Base-by-base conservation (phyloP, 305 asterid genomes). In the Fraxinus greggii region DNA sequence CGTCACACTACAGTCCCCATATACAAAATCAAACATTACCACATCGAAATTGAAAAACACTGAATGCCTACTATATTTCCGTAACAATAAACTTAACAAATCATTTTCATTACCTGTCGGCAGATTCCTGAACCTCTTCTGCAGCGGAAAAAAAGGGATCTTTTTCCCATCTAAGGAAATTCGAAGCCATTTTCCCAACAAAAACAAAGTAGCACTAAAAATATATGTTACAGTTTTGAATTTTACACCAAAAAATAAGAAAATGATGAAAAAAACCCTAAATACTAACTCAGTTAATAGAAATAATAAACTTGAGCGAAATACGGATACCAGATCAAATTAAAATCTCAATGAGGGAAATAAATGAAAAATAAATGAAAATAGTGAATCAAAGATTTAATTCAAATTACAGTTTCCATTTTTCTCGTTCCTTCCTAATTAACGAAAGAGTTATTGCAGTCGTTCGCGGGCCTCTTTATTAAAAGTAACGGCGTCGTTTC, bases 71-170 rank as follows among this genome's bases (percentile, higher is more conserved):
- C 4, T 28, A 65, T 67, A 28, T 67, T 24, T 67, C 36, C 35
- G n/a, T 9, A 67, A 65, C 19, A 26, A 26, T 63, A 12, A 24
- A 21, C 72, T 3, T 3, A 3, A 3, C 6, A 59, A 59, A 24
- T 26, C 2, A 33, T 54, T 77, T 23, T 65, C 10, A 78, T 76
- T 79, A 93, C 98, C 99, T 91, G 88, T 95, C 99, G 15, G 99
- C 91, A 78, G 99, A 95, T 88, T 91, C 97, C 88, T 94, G 99
- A 28, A 95, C 97, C 84, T 95, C 98, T 84, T 95, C 99, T 9
- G 97, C 99, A 74, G 95, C 97, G 67, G 97, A 80, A 82, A 95
- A 95, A 87, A 89, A 94, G 0, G 98, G 98, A 90, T 95, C 99
- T 79, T 93, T 94, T 73, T 95, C 99, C 99, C 99, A 94, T 88